phyloP scores from a whole-genome alignment of 2,329 filamentous ascomycete genomes.

The Colletotrichum viniferum region DNA sequence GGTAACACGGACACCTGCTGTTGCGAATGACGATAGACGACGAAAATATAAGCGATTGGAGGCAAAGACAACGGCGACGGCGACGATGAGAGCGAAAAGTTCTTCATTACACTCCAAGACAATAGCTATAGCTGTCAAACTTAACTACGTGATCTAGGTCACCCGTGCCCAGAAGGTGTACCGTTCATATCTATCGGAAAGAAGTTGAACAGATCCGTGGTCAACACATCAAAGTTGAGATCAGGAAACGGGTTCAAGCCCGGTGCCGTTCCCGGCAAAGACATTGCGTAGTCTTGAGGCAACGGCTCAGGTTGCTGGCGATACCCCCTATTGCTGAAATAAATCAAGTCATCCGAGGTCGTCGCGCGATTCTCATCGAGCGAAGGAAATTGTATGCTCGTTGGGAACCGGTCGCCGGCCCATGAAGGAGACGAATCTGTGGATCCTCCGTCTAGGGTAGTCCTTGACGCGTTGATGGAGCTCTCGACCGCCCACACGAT shows the following conservation, averaged over 20 bases:
- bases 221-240: slow-evolving; percentile 29
- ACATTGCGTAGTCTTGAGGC: neutral
- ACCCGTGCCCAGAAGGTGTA: neutral
- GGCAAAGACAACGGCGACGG: too few species aligned
- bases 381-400: slow-evolving; percentile 25
- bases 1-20: neutral
- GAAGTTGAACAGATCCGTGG: slow-evolving; percentile 32
- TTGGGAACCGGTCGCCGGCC: slow-evolving; percentile 11
- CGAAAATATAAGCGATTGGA: too few species aligned
- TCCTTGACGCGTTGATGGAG: slow-evolving; percentile 25
- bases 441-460: neutral
- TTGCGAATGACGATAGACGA: neutral
- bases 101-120: neutral
- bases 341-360: slow-evolving; percentile 24
- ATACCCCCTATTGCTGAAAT: slow-evolving; percentile 24
- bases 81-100: too few species aligned
- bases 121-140: neutral
- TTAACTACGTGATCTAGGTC: neutral
- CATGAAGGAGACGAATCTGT: slow-evolving; percentile 1
- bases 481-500: slow-evolving; percentile 25
- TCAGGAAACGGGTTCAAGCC: slow-evolving; percentile 1
- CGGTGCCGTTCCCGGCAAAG: neutral
- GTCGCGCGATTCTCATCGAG: slow-evolving; percentile 17
- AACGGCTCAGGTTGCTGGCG: neutral
- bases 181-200: slow-evolving; percentile 21